Percentiles rank a stretch among this genome's conserved stretches.
Conservation (phyloP, 768 basidiomycete genomes). For the Hemileccinum rubropunctum region DNA sequence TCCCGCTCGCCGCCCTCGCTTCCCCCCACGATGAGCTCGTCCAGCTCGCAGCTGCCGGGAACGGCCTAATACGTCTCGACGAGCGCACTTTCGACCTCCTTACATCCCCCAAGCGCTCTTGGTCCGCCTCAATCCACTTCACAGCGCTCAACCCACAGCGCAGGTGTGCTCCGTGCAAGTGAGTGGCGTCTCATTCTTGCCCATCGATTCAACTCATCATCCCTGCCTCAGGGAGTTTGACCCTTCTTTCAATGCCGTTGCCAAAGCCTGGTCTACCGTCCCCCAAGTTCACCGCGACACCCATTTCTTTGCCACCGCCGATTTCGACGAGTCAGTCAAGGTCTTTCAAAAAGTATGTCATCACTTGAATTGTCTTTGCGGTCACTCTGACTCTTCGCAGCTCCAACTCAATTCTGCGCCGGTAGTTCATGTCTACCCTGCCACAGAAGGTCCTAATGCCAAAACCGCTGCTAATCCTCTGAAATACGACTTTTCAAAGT, state of each 20-base stretch:
- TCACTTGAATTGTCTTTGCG: neutral
- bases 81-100: constrained; percentile 74
- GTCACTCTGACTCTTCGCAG: constrained; percentile 40
- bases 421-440: constrained; percentile 71
- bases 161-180: constrained; percentile 93
- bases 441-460: constrained; percentile 66
- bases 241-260: constrained; percentile 77
- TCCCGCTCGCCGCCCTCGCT: constrained; percentile 30
- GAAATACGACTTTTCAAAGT: constrained; percentile 81
- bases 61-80: constrained; percentile 83
- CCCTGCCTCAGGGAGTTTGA: constrained; percentile 68
- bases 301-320: constrained; percentile 92
- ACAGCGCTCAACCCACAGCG: constrained; percentile 82
- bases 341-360: constrained; percentile 78
- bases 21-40: constrained; percentile 55
- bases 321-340: constrained; percentile 74
- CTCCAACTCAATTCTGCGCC: constrained; percentile 84
- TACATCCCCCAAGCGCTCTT: constrained; percentile 71
- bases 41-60: constrained; percentile 64
- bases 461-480: constrained; percentile 50
- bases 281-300: constrained; percentile 60
- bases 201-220: neutral
- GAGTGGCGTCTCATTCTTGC: constrained; percentile 30
- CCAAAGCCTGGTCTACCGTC: constrained; percentile 75
- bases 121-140: constrained; percentile 84